Evolutionary conservation across 2,329 filamentous ascomycete species (phyloP), one percentile per base, ranked within the genome.

Genomic region (Penicillium sp.): DNA sequence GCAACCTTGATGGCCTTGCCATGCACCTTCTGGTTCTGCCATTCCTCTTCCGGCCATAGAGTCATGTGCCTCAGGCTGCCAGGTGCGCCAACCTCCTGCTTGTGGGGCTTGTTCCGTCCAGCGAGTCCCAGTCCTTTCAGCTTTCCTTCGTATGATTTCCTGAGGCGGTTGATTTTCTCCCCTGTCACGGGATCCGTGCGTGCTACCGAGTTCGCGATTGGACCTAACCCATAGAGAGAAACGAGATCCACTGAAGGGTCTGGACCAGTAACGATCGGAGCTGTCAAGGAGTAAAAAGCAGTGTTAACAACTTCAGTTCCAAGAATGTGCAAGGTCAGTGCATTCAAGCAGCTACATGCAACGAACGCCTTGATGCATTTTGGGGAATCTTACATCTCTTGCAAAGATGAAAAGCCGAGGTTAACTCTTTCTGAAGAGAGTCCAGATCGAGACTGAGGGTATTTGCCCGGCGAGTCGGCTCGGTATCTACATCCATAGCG

Each of bases 131-230:
- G 65, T 2, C 69, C 73, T 63, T 81, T 80, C 63, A 80, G 67
- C 62, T 81, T 79, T 40, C 78, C 78, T 65, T 81, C 79, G 59
- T 81, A 81, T 4, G 78, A 80, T 61, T 81, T 81, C 57, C 85
- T 77, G 40, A 88, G 75, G 67, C 83, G 82, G 72, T 87, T 86
- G 59, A 80, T 80, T 74, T 88, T 88, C 67, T 86, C 84, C 58
- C 84, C 84, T n/a, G 83, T 86, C 20, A 78, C 70, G 16, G 83
- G 82, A 68, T 88, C 83, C 48, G 76, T 79, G 52, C 85, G 77
- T 57, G 81, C 83, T 60, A 87, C 84, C 52, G 79, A 83, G 62
- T 78, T 77, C 58, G 84, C 82, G 53, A 87, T 76, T 35, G 76
- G 70, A 60, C 81, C 77, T 58, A 87, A 72, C 53, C 79, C 77